Percentiles rank a stretch among this genome's conserved stretches.
Conservation (phyloP, 768 basidiomycete genomes). For the Lepiota brunneoincarnata region DNA sequence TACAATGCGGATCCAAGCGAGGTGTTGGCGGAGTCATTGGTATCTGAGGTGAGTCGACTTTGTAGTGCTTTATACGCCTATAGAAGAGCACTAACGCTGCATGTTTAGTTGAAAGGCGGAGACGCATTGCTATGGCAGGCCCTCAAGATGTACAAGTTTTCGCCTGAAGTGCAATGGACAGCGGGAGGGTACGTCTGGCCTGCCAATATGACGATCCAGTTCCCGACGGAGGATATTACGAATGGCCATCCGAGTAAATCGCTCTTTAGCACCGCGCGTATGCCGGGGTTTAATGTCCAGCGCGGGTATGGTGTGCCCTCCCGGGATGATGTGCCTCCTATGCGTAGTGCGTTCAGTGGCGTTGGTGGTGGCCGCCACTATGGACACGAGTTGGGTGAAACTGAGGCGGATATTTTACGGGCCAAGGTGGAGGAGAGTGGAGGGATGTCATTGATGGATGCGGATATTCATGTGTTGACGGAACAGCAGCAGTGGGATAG, state of each 20-base stretch:
- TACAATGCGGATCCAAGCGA: conserved; percentile 70
- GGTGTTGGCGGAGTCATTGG: conserved; percentile 63
- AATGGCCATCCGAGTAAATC: conserved; percentile 14
- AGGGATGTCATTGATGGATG: conserved; percentile 59
- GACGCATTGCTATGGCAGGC: conserved; percentile 77
- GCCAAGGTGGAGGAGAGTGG: conserved; percentile 64
- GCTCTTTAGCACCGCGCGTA: conserved; percentile 17
- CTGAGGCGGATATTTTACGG: conserved; percentile 42
- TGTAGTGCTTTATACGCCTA: neutral
- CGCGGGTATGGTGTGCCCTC: conserved; percentile 17
- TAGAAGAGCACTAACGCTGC: neutral
- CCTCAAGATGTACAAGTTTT: conserved; percentile 71
- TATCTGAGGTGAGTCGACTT: conserved; percentile 59
- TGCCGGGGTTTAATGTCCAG: conserved; percentile 18
- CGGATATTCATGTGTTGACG: conserved; percentile 59
- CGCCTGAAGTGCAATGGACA: conserved; percentile 74
- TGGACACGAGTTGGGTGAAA: conserved; percentile 18
- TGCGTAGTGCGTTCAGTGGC: conserved; percentile 42
- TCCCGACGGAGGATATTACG: conserved; percentile 42
- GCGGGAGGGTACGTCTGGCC: conserved; percentile 86
- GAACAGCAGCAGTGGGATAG: conserved; percentile 28
- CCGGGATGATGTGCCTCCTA: conserved; percentile 27
- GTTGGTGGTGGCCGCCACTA: neutral
- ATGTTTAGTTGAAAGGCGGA: conserved; percentile 65
- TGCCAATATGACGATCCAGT: conserved; percentile 65